Base-by-base conservation (phyloP, 78 protist genomes). In the Carpediemonas membranifera region DNA sequence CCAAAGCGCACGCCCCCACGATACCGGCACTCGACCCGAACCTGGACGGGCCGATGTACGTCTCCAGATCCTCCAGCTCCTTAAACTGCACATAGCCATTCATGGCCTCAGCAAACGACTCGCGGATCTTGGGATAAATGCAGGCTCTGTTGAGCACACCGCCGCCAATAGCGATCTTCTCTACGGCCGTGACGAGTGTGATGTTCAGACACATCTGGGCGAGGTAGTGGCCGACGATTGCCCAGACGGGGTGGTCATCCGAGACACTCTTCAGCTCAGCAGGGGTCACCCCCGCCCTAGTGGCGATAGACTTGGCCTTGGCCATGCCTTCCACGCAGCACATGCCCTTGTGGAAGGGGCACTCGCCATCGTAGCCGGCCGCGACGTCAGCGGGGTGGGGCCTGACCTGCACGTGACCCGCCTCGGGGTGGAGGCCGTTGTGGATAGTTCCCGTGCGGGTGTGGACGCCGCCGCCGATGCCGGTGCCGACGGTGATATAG, bases 401-500 rank as follows among this genome's bases (percentile, higher is more conserved):
- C 59, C 59, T n/a, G 16, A 18, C 25, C 19, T 18, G 15, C 21
- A 76, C 35, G 82, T 88, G 93, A 21, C 93, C 93, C 11, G 79
- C 87, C 58, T 88, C 93, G 19, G 88, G 84, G 37, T 83, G 87
- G 21, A 51, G 21, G 14, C 21, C 47, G 24, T 84, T 86, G 71
- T 67, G 84, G 7, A 82, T 69, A 0, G 84, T 43, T 2, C 9
- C 3, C 24, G 64, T 78, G 35, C 71, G 57, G n/a, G 80, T 51
- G 21, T 72, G 81, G 0, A 82, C 57, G 24, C 93, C 93, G 33
- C 82, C 84, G 33, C 93, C 93, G n/a, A 88, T 71, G 43, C 93
- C 93, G 0, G 93, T 88, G 16, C 93, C 93, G 3, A 85, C 88
- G 0, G 93, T 88, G 33, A 88, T 65, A 65, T 88, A 88, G 0